Conservation (phyloP, 2,329 filamentous ascomycete species). For the Penicillium italicum region DNA sequence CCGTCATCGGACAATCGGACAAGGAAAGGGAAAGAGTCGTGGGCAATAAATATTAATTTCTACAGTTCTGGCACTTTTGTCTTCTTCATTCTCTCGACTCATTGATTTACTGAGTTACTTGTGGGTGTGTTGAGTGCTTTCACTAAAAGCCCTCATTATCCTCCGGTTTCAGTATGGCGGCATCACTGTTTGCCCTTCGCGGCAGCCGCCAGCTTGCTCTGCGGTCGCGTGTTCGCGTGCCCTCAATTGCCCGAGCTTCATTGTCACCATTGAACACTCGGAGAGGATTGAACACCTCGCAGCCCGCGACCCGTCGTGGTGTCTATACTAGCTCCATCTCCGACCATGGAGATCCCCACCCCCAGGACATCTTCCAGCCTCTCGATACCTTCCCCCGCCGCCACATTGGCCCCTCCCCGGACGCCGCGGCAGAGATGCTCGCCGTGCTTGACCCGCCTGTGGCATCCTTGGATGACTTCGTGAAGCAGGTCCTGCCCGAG, state of each 20-base stretch:
- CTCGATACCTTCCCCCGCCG: constrained; percentile 67
- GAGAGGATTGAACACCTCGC: constrained; percentile 30
- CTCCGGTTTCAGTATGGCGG: constrained; percentile 27
- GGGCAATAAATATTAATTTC: constrained; percentile 10
- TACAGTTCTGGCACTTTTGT: background rate
- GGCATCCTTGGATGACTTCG: constrained; percentile 72
- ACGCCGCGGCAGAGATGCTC: constrained; percentile 73
- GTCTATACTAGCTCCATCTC: constrained; percentile 91
- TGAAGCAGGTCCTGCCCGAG: constrained; percentile 75
- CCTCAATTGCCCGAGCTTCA: constrained; percentile 22
- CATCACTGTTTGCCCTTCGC: constrained; percentile 35
- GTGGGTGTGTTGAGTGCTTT: constrained; percentile 9
- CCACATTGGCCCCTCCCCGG: constrained; percentile 78
- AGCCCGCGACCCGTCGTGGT: constrained; percentile 27
- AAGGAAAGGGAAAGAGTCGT: background rate
- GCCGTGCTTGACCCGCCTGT: constrained; percentile 71
- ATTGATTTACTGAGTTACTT: constrained; percentile 1
- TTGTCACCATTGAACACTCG: constrained; percentile 30
- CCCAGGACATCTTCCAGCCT: constrained; percentile 44
- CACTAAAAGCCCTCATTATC: constrained; percentile 13
- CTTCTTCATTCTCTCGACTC: constrained; percentile 1
- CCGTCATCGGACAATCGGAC: constrained; percentile 7
- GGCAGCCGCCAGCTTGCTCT: constrained; percentile 36
- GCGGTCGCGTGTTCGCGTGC: constrained; percentile 29
- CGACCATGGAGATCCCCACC: constrained; percentile 62